Conservation (phyloP, 108 stramenopile species). For the Epithemia pelagica region DNA sequence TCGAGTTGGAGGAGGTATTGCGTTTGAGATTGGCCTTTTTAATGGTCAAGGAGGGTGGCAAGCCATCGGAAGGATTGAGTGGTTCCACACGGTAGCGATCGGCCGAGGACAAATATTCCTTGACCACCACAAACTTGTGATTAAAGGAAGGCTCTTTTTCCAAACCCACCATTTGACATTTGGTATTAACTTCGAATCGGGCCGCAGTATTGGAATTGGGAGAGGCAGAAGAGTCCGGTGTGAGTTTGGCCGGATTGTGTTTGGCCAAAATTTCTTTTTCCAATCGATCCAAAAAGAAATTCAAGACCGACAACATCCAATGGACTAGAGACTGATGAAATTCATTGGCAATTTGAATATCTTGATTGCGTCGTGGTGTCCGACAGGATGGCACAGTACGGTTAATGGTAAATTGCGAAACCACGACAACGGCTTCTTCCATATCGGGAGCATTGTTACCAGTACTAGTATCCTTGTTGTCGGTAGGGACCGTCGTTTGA, state of each 20-base stretch:
- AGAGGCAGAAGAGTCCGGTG: background rate
- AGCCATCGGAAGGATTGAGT: background rate
- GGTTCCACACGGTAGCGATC: constrained; percentile 7
- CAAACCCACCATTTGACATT: constrained; percentile 1
- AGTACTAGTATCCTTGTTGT: background rate
- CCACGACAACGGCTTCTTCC: background rate
- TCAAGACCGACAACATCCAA: constrained; percentile 25
- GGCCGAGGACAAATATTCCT: background rate
- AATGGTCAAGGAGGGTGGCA: background rate
- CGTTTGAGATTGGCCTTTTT: background rate
- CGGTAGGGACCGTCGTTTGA: background rate
- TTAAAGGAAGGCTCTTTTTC: constrained; percentile 7
- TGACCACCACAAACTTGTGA: background rate
- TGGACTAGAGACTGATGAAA: constrained; percentile 24
- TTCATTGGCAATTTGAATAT: constrained; percentile 40
- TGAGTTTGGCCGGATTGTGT: constrained; percentile 7
- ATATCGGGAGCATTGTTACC: background rate
- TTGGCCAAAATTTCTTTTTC: constrained; percentile 10
- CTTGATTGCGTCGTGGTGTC: constrained; percentile 61
- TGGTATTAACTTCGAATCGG: background rate
- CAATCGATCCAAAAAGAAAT: constrained; percentile 10
- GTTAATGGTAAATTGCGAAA: constrained; percentile 42
- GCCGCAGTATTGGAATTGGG: background rate
- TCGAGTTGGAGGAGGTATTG: background rate
- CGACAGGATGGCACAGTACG: constrained; percentile 30